phyloP scores from a whole-genome alignment of 805 yeast species.

The Teunomyces aglyptinius region DNA sequence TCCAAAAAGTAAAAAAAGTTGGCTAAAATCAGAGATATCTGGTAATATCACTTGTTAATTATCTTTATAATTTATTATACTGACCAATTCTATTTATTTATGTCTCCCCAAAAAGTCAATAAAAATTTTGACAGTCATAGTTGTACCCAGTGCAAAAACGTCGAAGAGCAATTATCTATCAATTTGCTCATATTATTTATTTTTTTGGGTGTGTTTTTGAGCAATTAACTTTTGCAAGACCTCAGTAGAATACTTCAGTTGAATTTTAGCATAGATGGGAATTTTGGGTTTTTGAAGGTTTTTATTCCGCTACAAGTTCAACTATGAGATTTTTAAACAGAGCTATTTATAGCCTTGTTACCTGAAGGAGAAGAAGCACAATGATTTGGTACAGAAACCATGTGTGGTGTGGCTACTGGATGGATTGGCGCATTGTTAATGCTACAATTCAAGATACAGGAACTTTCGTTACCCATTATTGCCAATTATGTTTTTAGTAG shows the following conservation, averaged over 20 bases:
- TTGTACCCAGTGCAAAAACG: too few relatives aligned
- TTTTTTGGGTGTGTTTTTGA: neutral
- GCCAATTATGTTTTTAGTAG: conserved; percentile 31
- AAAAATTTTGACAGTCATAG: too few relatives aligned
- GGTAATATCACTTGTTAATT: too few relatives aligned
- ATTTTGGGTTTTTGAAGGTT: conserved; percentile 40
- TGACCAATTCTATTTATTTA: too few relatives aligned
- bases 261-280: conserved; percentile 45
- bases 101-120: too few relatives aligned
- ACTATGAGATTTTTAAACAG: conserved; percentile 38
- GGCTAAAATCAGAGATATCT: too few relatives aligned
- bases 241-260: conserved; percentile 13
- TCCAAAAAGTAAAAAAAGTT: too few relatives aligned
- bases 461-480: conserved; percentile 37
- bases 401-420: conserved; percentile 40
- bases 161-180: too few relatives aligned
- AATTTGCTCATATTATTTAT: neutral
- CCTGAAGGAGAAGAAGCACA: conserved; percentile 45
- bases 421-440: conserved; percentile 41
- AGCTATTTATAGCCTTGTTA: conserved; percentile 34
- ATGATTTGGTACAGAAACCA: conserved; percentile 40
- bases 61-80: too few relatives aligned
- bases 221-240: neutral
- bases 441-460: conserved; percentile 39
- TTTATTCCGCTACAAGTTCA: conserved; percentile 34